Percentiles rank a stretch among this genome's conserved stretches.
phyloP scores from a whole-genome alignment of 257 asterid species.

The Jasminum sambac region DNA sequence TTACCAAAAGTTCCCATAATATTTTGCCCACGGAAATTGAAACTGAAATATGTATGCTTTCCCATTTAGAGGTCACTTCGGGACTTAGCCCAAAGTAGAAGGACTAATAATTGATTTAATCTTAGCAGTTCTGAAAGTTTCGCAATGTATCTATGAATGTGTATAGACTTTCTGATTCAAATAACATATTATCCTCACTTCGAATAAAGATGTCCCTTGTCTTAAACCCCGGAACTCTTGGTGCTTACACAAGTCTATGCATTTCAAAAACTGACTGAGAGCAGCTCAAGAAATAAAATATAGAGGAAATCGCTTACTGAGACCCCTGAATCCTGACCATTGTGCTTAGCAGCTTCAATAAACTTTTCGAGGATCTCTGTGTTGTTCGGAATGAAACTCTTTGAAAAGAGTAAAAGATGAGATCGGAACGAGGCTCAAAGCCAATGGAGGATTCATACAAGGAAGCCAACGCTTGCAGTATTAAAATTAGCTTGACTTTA shows the following conservation, averaged over 20 bases:
- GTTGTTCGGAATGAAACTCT: conserved; percentile 40
- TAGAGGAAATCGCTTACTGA: conserved; percentile 54
- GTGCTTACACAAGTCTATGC: not conserved
- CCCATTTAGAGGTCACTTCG: not conserved
- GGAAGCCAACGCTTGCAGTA: too few species aligned
- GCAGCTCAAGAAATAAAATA: not conserved
- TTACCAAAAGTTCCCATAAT: too few species aligned
- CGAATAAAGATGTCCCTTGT: not conserved
- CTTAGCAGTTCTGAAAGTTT: not conserved
- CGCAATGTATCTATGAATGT: not conserved
- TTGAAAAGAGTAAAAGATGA: too few species aligned
- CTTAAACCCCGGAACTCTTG: not conserved
- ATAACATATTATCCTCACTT: not conserved
- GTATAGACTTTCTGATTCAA: not conserved
- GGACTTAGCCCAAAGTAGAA: not conserved
- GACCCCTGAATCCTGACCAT: conserved; percentile 56
- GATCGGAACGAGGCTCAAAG: too few species aligned
- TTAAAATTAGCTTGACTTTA: too few species aligned
- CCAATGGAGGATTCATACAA: too few species aligned
- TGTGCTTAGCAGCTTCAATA: conserved; percentile 60
- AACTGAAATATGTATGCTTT: not conserved
- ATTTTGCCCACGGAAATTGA: not conserved
- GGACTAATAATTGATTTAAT: not conserved
- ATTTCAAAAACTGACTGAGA: not conserved
- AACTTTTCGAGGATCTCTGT: conserved; percentile 68